Base-by-base conservation (phyloP, 2,329 filamentous ascomycete species). In the Cyanodermella asteris region DNA sequence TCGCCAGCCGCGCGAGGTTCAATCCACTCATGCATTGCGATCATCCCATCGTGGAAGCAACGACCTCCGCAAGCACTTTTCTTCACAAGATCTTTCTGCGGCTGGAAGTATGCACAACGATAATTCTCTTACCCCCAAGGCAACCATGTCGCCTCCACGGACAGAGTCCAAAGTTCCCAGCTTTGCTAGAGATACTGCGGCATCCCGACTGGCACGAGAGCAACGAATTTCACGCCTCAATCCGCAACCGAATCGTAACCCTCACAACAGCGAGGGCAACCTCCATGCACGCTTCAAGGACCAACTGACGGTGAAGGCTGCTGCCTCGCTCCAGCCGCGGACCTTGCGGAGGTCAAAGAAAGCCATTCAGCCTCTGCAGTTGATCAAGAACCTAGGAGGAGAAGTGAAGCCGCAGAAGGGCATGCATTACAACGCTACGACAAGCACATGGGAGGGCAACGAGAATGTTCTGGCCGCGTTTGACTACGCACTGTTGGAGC, bases 361-460 rank as follows among this genome's bases (percentile, higher is more conserved):
- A 45, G 36, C 60, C 52, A 61, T 62, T 13, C 64, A 71, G 34
- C 87, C 84, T 46, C 87, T 87, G 28, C 75, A 84, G 37, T 58
- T 97, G 32, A 94, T 94, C 41, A 74, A 82, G 31, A 80, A 82
- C 33, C 63, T 93, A 44, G 67, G 67, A 13, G 69, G 65, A 36
- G 59, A 63, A 19, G 28, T 28, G 11, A 34, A 34, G 84, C 78
- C 72, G 41, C 64, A 91, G 31, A 87, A 91, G 47, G 87, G 84
- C 34, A 97, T 97, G 87, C 72, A 69, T 27, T 97, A 91, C 46
- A 94, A 97, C 41, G 78, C 87, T 5, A 57, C 63, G 15, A 75
- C 77, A 6, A 87, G 72, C 41, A 64, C 70, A 24, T 97, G 87
- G 87, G 87, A 97, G 56, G 87, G 87, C 26, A 97, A 97, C 39